phyloP scores from a whole-genome alignment of 768 basidiomycete genomes.

The Tulasnella sp. region DNA sequence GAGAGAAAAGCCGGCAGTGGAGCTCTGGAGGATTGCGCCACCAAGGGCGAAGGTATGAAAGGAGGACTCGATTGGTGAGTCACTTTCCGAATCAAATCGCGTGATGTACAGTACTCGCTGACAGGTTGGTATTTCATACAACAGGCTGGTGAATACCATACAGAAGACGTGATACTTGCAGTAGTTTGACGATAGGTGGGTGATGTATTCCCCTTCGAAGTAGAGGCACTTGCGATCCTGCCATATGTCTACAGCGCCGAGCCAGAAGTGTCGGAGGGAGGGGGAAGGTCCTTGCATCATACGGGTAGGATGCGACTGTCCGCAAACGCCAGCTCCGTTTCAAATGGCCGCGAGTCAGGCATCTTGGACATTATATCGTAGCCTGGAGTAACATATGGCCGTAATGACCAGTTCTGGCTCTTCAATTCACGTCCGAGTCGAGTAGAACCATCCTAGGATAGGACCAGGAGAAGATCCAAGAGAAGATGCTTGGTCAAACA shows the following conservation, averaged over 20 bases:
- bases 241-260: conserved; percentile 33
- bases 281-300: conserved; percentile 51
- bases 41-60: conserved; percentile 90
- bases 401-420: no score
- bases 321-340: conserved; percentile 36
- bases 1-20: conserved; percentile 91
- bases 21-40: conserved; percentile 95
- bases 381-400: background rate
- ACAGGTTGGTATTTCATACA: background rate
- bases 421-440: no score
- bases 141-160: conserved; percentile 80
- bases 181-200: conserved; percentile 38
- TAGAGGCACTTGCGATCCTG: conserved; percentile 41
- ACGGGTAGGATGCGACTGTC: conserved; percentile 40
- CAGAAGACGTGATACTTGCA: conserved; percentile 70
- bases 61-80: conserved; percentile 93
- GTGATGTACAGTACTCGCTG: background rate
- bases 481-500: no score
- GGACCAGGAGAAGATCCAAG: no score
- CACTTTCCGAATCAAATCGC: background rate
- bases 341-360: conserved; percentile 37
- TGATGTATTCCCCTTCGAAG: conserved; percentile 39
- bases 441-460: no score
- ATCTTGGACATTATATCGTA: conserved; percentile 34
- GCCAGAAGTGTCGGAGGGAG: conserved; percentile 45